A percentile compares a stretch with the other conserved stretches of the same genome.
Evolutionary conservation across 805 yeast species (phyloP).

Genomic region (Jamesozyma rosinii): DNA sequence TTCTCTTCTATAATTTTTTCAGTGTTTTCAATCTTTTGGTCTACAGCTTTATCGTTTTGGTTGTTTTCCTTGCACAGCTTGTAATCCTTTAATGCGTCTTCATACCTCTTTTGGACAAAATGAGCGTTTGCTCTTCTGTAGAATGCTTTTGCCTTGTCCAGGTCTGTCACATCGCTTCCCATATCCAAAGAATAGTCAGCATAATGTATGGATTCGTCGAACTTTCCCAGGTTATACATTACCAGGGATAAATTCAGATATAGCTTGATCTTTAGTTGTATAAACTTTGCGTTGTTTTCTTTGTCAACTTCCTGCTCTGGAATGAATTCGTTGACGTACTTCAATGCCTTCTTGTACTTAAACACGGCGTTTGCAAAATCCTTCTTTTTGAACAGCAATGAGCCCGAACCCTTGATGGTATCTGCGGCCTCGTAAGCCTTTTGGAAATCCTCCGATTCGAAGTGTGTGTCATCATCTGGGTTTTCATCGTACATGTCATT

Average conservation of each 20-base stretch:
- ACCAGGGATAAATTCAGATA: constrained; percentile 50
- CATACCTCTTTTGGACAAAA: constrained; percentile 36
- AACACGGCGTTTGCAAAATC: constrained; percentile 43
- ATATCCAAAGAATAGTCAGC: constrained; percentile 47
- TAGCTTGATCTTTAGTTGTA: constrained; percentile 35
- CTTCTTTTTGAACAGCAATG: constrained; percentile 46
- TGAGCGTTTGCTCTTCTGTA: constrained; percentile 48
- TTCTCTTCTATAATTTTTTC: constrained; percentile 34
- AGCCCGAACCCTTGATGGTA: constrained; percentile 60
- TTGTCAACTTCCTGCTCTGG: constrained; percentile 61
- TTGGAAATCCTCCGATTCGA: constrained; percentile 49
- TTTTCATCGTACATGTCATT: constrained; percentile 69
- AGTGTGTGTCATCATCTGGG: constrained; percentile 62
- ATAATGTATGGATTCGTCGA: constrained; percentile 42
- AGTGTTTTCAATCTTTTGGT: constrained; percentile 35
- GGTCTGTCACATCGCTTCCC: constrained; percentile 11
- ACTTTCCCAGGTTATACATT: constrained; percentile 41
- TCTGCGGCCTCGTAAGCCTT: constrained; percentile 42
- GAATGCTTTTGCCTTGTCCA: constrained; percentile 49
- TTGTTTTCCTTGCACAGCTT: constrained; percentile 35
- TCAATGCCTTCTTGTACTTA: constrained; percentile 56
- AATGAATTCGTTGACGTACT: constrained; percentile 61
- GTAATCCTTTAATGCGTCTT: constrained; percentile 42
- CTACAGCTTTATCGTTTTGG: constrained; percentile 44
- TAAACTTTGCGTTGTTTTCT: constrained; percentile 41